A percentile compares a stretch with the other conserved stretches of the same genome.
Evolutionary conservation across 345 rosid species (phyloP).

Genomic region (Stellera chamaejasme): DNA sequence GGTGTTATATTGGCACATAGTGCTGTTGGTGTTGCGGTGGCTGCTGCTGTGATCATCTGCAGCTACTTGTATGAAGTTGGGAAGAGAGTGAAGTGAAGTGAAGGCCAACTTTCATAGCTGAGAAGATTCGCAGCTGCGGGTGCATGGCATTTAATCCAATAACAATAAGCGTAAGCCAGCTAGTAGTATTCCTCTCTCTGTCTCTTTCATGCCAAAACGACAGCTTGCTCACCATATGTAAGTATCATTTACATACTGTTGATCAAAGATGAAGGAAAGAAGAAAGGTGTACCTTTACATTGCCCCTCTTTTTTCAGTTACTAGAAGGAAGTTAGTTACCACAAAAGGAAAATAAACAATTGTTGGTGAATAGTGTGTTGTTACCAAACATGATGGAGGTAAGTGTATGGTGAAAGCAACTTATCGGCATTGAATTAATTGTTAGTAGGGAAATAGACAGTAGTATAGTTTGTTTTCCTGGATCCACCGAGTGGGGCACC

Average conservation of each 20-base stretch:
- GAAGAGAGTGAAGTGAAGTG: conserved; percentile 47
- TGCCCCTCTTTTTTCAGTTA: no score
- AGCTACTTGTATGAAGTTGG: conserved; percentile 79
- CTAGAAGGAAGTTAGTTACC: no score
- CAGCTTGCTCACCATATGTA: background rate
- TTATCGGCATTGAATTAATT: no score
- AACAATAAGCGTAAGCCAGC: background rate
- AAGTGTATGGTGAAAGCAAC: no score
- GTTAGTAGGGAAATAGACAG: no score
- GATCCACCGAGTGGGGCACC: conserved; percentile 11
- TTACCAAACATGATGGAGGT: no score
- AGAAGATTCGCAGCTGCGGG: background rate
- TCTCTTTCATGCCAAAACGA: background rate
- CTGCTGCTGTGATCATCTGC: conserved; percentile 74
- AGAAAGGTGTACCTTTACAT: background rate
- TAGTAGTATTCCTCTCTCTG: background rate
- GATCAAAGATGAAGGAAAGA: background rate
- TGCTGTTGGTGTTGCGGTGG: conserved; percentile 72
- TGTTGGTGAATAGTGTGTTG: no score
- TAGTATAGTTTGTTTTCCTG: background rate
- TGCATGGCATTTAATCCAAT: background rate
- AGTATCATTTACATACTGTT: background rate
- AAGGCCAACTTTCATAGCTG: background rate
- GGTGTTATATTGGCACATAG: conserved; percentile 58
- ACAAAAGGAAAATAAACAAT: no score